These are phyloP conservation scores for Yamadazyma spencermartinsiae DNA, from an alignment of 1,139 yeast genomes.

Conservation along the genomic window DNA sequence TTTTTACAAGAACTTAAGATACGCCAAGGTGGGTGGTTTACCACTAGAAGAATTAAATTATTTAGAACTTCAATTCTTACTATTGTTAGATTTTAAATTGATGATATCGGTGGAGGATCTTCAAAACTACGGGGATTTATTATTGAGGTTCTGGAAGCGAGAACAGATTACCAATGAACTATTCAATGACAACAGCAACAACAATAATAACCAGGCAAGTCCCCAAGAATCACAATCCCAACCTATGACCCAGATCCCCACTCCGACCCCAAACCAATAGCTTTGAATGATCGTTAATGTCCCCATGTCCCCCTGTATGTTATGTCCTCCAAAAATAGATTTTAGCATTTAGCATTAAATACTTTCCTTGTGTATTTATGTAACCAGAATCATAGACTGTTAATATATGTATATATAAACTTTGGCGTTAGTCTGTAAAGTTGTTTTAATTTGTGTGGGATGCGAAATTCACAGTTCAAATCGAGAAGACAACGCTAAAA, in stretches of 20 bases:
- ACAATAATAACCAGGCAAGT: constrained; percentile 1
- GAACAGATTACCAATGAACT: constrained; percentile 51
- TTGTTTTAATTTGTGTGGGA: not conserved
- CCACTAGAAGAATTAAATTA: constrained; percentile 93
- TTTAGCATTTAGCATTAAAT: constrained; percentile 1
- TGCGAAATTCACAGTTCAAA: too few relatives aligned
- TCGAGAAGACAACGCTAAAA: too few relatives aligned
- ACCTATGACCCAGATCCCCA: constrained; percentile 4
- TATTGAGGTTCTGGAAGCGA: constrained; percentile 81
- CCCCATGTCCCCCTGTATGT: too few relatives aligned
- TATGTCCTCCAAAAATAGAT: not conserved
- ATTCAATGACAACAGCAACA: constrained; percentile 13
- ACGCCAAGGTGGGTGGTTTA: constrained; percentile 96
- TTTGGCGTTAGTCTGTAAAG: not conserved
- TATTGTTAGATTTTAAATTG: constrained; percentile 80
- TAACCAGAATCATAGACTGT: not conserved
- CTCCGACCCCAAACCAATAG: constrained; percentile 2
- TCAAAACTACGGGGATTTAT: constrained; percentile 85
- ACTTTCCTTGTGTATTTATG: not conserved
- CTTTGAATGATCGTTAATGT: not conserved
- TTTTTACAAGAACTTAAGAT: constrained; percentile 91
- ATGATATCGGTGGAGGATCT: constrained; percentile 89
- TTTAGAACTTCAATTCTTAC: constrained; percentile 83
- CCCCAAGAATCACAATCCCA: constrained; percentile 2
- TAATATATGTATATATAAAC: not conserved